A percentile compares a stretch with the other conserved stretches of the same genome.
Evolutionary conservation across 495 filamentous ascomycete species (phyloP).

Genomic region (Penicillium coprophilum): DNA sequence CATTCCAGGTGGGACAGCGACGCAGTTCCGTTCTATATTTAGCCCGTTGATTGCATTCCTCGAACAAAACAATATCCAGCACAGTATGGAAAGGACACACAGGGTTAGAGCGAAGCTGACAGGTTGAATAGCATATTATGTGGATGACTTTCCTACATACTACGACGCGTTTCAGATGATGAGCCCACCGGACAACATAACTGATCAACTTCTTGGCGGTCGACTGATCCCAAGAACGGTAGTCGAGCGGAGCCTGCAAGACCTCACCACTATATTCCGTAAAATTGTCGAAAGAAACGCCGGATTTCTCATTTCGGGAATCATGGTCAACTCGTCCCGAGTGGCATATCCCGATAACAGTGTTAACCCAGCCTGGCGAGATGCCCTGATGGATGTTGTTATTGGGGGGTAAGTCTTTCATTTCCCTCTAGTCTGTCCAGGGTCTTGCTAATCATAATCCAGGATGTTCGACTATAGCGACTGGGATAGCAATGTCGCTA

Average conservation of each 20-base stretch:
- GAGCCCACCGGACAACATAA: constrained; percentile 35
- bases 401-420: constrained; percentile 11
- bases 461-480: constrained; percentile 13
- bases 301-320: constrained; percentile 35
- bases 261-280: neutral
- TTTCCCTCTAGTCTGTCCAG: too few relatives aligned
- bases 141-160: constrained; percentile 35
- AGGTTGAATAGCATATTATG: constrained; percentile 9
- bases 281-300: constrained; percentile 33
- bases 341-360: constrained; percentile 43
- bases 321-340: constrained; percentile 33
- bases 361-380: constrained; percentile 43
- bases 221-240: constrained; percentile 52
- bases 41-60: constrained; percentile 18
- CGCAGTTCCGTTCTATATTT: constrained; percentile 16
- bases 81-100: neutral
- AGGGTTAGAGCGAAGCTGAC: neutral
- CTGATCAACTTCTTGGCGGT: constrained; percentile 50
- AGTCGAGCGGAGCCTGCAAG: constrained; percentile 30
- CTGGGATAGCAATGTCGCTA: neutral
- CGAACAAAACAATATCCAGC: neutral
- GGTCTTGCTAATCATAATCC: neutral
- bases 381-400: constrained; percentile 3
- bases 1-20: constrained; percentile 21
- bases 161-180: constrained; percentile 41